These are phyloP conservation scores for Russula abietina DNA, from an alignment of 768 basidiomycete species.

Conservation along the genomic window DNA sequence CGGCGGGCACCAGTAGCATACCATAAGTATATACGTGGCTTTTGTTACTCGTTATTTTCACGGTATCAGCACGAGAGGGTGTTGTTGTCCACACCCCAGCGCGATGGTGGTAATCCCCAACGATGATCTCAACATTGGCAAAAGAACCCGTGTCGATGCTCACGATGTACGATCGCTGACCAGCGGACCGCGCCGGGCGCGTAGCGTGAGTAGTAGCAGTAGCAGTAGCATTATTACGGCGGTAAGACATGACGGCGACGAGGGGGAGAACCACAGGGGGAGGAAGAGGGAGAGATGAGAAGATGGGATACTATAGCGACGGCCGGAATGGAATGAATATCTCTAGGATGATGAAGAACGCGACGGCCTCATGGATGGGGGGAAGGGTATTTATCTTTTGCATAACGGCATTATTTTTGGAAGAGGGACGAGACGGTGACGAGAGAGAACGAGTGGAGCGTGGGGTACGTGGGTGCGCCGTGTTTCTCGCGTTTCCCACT, in stretches of 20 bases:
- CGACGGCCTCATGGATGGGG: neutral
- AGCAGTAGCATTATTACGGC: neutral
- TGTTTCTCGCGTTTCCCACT: conserved; percentile 2
- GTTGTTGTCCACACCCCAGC: neutral
- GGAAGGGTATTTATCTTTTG: conserved; percentile 6
- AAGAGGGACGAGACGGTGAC: neutral
- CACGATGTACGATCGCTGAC: conserved; percentile 15
- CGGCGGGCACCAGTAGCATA: neutral
- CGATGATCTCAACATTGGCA: conserved; percentile 16
- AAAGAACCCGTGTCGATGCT: conserved; percentile 15
- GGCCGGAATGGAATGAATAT: no score
- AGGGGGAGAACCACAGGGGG: no score
- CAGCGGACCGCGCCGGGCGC: no score
- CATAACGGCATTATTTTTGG: neutral
- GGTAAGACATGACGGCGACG: conserved; percentile 18
- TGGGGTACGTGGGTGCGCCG: no score
- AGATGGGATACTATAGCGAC: neutral
- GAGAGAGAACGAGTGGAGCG: neutral
- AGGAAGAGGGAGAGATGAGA: neutral
- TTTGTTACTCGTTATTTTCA: neutral
- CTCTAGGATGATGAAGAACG: neutral
- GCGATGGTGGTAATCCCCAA: neutral
- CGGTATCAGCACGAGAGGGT: neutral
- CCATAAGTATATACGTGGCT: conserved; percentile 6
- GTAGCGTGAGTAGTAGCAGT: neutral